Percentiles rank a stretch among this genome's conserved stretches.
Conservation (phyloP, 805 yeast species). For the Zygosaccharomyces lentus region DNA sequence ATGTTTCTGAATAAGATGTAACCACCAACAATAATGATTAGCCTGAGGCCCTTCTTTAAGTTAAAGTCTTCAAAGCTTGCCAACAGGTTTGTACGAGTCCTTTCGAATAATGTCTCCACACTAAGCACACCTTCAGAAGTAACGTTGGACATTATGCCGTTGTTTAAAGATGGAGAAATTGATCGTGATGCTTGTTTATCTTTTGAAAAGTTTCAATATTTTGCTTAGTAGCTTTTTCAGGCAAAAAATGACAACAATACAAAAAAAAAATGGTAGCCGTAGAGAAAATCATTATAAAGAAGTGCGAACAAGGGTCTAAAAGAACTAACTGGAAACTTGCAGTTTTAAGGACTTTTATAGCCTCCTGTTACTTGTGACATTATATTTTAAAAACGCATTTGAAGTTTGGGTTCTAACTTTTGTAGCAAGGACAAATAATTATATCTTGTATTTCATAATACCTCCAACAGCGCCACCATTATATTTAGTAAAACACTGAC, state of each 20-base stretch:
- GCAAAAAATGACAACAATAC: background rate
- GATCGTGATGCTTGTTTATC: background rate
- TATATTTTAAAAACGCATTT: too few species aligned
- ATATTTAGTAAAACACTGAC: too few species aligned
- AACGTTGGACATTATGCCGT: background rate
- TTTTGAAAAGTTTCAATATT: background rate
- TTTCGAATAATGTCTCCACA: conserved; percentile 11
- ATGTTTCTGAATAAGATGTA: conserved; percentile 56
- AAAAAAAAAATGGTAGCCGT: background rate
- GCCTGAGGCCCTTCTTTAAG: conserved; percentile 22
- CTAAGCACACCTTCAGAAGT: background rate
- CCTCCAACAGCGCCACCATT: too few species aligned
- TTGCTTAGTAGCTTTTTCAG: background rate
- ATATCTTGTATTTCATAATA: too few species aligned
- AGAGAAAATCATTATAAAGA: too few species aligned
- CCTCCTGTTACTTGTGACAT: too few species aligned
- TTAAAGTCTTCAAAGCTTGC: conserved; percentile 21
- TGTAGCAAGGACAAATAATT: too few species aligned
- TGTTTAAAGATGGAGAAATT: background rate
- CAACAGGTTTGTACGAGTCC: conserved; percentile 15
- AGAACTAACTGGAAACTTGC: too few species aligned
- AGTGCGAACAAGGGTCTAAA: too few species aligned
- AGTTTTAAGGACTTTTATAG: too few species aligned
- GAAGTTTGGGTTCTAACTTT: too few species aligned
- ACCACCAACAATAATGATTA: conserved; percentile 53